A percentile compares a stretch with the other conserved stretches of the same genome.
These are phyloP conservation scores for Aspergillus persii DNA, from an alignment of 2,329 filamentous ascomycete genomes.

Conservation along the genomic window DNA sequence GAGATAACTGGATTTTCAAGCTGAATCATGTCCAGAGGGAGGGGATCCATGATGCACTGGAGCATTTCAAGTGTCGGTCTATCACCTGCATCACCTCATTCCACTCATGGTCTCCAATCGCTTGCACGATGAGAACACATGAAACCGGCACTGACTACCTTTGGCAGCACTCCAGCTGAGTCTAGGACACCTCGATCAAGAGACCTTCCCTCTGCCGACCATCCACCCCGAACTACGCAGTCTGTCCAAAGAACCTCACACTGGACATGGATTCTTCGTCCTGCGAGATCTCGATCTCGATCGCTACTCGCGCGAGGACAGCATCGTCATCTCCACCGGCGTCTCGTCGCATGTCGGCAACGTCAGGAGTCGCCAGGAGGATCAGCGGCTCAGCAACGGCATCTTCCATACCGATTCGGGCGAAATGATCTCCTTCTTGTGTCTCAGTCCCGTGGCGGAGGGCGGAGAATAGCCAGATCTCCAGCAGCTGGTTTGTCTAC, in stretches of 20 bases:
- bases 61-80: constrained; percentile 40
- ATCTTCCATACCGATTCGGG: constrained; percentile 57
- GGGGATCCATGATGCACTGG: constrained; percentile 44
- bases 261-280: constrained; percentile 45
- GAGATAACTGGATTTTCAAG: constrained; percentile 43
- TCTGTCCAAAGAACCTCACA: constrained; percentile 39
- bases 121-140: background rate
- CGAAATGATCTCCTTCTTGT: constrained; percentile 54
- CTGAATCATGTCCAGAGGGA: constrained; percentile 38
- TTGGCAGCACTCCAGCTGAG: constrained; percentile 27
- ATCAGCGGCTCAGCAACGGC: constrained; percentile 22
- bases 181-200: constrained; percentile 44
- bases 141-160: constrained; percentile 5
- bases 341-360: constrained; percentile 44
- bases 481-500: constrained; percentile 54
- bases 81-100: background rate
- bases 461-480: constrained; percentile 54
- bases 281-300: constrained; percentile 43
- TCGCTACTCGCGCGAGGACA: constrained; percentile 35
- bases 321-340: constrained; percentile 45
- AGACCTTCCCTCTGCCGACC: constrained; percentile 45
- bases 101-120: background rate
- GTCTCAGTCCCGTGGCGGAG: constrained; percentile 45
- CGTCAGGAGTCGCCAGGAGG: constrained; percentile 44
- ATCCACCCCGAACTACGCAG: constrained; percentile 32